phyloP scores from a whole-genome alignment of 805 yeast species.

The Saccharomycopsis fodiens region DNA sequence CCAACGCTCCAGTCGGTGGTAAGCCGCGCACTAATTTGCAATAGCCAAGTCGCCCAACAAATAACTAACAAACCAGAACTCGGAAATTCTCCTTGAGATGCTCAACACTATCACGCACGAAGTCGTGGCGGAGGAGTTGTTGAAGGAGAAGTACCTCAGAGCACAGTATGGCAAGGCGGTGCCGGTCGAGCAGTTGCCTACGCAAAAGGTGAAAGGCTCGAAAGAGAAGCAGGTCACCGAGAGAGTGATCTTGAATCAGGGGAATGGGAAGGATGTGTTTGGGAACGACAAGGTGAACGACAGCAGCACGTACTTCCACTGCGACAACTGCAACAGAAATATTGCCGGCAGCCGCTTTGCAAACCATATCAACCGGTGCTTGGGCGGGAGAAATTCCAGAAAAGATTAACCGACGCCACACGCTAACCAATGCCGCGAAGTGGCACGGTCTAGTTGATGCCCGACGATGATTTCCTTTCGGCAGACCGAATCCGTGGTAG shows the following conservation, averaged over 20 bases:
- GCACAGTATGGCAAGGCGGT: conserved; percentile 27
- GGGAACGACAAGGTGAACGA: conserved; percentile 48
- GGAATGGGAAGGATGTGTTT: conserved; percentile 34
- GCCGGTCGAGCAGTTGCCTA: conserved; percentile 17
- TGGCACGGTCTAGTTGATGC: too few species aligned
- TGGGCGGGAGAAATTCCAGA: conserved; percentile 49
- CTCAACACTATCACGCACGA: conserved; percentile 28
- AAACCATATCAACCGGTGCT: conserved; percentile 83
- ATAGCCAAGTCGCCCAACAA: background rate
- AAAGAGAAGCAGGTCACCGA: conserved; percentile 15
- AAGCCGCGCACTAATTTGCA: too few species aligned
- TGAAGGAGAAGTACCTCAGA: conserved; percentile 27
- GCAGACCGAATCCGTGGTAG: too few species aligned
- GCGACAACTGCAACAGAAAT: conserved; percentile 76
- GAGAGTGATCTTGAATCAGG: conserved; percentile 9
- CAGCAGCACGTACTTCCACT: conserved; percentile 54
- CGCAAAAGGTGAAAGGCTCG: conserved; percentile 1
- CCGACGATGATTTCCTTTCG: too few species aligned
- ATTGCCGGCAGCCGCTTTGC: conserved; percentile 92
- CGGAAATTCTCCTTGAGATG: conserved; percentile 25
- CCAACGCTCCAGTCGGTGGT: conserved; percentile 3
- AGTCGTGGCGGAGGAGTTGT: conserved; percentile 27
- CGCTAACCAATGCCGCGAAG: too few species aligned
- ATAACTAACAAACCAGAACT: conserved; percentile 4
- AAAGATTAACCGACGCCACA: too few species aligned